Conservation (phyloP, 768 basidiomycete species). For the Nevesoporus exiguus region DNA sequence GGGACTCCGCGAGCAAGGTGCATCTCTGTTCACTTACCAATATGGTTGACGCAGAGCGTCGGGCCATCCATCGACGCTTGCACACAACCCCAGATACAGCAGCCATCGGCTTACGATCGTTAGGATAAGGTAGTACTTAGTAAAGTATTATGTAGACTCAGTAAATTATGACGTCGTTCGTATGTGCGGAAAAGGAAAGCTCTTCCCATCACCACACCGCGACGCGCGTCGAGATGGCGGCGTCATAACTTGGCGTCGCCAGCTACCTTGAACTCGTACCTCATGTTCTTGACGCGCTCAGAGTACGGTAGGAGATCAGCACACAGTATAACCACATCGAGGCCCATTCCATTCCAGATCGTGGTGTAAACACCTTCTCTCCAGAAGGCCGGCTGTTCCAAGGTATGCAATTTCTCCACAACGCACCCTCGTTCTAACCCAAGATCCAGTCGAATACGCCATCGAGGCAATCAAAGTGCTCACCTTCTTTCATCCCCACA, state of each 20-base stretch:
- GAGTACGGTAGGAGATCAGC: constrained; percentile 66
- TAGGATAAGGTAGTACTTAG: no score
- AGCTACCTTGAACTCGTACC: constrained; percentile 14
- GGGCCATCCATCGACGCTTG: no score
- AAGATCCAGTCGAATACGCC: constrained; percentile 86
- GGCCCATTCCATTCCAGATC: constrained; percentile 48
- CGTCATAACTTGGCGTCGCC: constrained; percentile 11
- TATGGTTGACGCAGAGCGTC: no score
- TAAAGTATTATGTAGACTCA: no score
- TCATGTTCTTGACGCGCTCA: constrained; percentile 93
- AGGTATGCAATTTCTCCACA: constrained; percentile 50
- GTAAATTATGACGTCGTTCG: no score
- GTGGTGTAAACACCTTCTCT: constrained; percentile 98
- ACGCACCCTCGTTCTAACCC: constrained; percentile 13
- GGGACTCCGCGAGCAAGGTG: no score
- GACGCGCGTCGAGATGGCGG: constrained; percentile 38
- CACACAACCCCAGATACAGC: no score
- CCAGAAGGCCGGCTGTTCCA: constrained; percentile 98
- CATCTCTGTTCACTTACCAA: no score
- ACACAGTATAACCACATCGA: neutral
- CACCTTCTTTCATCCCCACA: neutral
- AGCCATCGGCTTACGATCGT: no score
- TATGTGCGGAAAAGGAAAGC: constrained; percentile 25
- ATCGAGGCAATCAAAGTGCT: constrained; percentile 96
- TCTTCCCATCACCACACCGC: constrained; percentile 27